Evolutionary conservation across 176 grass and related monocot genomes (phyloP).

Genomic region (Oryza meridionalis): DNA sequence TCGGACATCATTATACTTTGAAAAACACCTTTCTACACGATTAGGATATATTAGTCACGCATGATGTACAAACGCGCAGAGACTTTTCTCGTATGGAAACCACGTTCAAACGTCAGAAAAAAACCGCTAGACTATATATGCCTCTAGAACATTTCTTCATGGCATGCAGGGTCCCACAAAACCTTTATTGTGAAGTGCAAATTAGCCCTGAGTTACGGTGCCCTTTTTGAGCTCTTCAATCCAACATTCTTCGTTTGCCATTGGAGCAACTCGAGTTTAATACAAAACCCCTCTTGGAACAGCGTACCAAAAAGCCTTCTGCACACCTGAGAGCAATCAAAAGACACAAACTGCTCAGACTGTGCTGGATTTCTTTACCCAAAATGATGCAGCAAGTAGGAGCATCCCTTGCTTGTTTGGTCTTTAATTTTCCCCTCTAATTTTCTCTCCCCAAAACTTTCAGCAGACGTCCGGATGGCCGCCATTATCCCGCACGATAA

Average conservation of each 20-base stretch:
- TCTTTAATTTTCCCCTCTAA: neutral
- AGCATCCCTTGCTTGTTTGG: constrained; percentile 32
- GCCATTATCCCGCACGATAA: neutral
- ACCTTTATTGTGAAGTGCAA: constrained; percentile 68
- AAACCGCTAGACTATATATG: neutral
- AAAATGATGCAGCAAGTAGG: constrained; percentile 40
- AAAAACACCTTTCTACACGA: neutral
- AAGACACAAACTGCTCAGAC: constrained; percentile 43
- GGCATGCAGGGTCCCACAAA: constrained; percentile 51
- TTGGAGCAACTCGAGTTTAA: constrained; percentile 53
- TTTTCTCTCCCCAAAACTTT: neutral
- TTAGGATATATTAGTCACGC: neutral
- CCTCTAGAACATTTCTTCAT: constrained; percentile 30
- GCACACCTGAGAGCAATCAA: constrained; percentile 53
- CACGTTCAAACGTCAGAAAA: constrained; percentile 6
- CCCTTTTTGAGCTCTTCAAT: constrained; percentile 56
- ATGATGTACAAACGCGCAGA: constrained; percentile 6
- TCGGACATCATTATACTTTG: constrained; percentile 14
- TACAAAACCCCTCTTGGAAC: constrained; percentile 30
- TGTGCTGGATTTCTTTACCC: constrained; percentile 40
- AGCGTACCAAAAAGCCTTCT: constrained; percentile 29
- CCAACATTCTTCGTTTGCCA: constrained; percentile 48
- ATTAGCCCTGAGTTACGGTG: constrained; percentile 30
- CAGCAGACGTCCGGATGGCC: constrained; percentile 2
- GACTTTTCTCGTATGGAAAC: neutral